These are phyloP conservation scores for Gossypium longicalyx DNA, from an alignment of 345 rosid genomes.

Conservation along the genomic window DNA sequence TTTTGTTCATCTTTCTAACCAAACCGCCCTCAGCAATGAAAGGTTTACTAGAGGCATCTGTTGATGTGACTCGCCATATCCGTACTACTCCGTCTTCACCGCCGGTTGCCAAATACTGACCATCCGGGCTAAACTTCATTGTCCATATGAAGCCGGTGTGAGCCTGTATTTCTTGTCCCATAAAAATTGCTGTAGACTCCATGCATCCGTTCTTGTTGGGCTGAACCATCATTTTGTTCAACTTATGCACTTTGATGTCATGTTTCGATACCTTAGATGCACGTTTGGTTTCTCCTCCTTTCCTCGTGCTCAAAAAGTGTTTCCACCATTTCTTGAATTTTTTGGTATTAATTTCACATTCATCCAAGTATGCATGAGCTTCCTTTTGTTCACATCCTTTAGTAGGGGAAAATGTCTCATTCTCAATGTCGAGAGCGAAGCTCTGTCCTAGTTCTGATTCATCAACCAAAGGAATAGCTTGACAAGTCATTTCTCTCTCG, in stretches of 20 bases:
- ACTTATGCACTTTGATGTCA: constrained; percentile 16
- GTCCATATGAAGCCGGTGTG: constrained; percentile 67
- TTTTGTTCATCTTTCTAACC: constrained; percentile 10
- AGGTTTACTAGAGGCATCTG: constrained; percentile 30
- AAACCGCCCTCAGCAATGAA: constrained; percentile 26
- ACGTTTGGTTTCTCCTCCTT: background rate
- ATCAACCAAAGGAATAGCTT: constrained; percentile 38
- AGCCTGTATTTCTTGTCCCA: constrained; percentile 63
- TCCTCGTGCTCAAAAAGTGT: constrained; percentile 26
- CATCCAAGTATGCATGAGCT: constrained; percentile 16
- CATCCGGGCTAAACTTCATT: constrained; percentile 88
- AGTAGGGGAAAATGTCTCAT: background rate
- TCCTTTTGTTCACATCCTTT: constrained; percentile 18
- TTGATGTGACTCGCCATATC: constrained; percentile 57
- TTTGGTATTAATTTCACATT: constrained; percentile 21
- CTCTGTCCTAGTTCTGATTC: constrained; percentile 28
- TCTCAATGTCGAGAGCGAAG: constrained; percentile 13
- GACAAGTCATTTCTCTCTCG: constrained; percentile 37
- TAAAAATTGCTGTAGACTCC: constrained; percentile 64
- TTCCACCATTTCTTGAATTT: constrained; percentile 52
- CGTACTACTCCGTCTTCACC: constrained; percentile 81
- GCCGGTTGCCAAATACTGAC: constrained; percentile 69
- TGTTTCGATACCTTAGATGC: constrained; percentile 12
- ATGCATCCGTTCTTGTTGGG: constrained; percentile 53
- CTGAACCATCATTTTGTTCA: constrained; percentile 51